Evolutionary conservation across 1,139 yeast species (phyloP).

Genomic region (Lizanozyma gosingica): DNA sequence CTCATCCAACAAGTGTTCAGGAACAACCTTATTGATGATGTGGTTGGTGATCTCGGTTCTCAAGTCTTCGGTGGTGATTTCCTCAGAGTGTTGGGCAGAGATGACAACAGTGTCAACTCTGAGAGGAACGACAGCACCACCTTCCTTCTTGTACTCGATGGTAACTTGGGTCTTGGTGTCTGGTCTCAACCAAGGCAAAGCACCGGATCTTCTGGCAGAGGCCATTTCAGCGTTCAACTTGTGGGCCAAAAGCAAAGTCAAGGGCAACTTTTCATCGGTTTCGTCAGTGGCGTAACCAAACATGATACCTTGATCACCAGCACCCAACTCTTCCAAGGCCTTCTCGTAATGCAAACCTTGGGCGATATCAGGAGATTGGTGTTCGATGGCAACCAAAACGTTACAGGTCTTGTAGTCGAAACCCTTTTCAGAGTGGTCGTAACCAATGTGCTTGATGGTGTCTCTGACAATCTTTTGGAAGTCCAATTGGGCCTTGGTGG

Average conservation of each 20-base stretch:
- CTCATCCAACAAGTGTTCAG: slow-evolving; percentile 83
- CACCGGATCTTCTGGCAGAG: slow-evolving; percentile 93
- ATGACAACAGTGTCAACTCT: slow-evolving; percentile 98
- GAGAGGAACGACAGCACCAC: slow-evolving; percentile 90
- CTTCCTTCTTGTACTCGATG: slow-evolving; percentile 86
- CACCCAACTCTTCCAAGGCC: slow-evolving; percentile 96
- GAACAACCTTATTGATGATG: slow-evolving; percentile 86
- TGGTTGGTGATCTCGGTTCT: slow-evolving; percentile 70
- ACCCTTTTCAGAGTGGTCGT: slow-evolving; percentile 93
- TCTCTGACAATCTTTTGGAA: slow-evolving; percentile 97
- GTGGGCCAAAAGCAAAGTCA: slow-evolving; percentile 90
- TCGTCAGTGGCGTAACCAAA: slow-evolving; percentile 99
- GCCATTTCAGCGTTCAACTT: slow-evolving; percentile 96
- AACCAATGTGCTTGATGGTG: slow-evolving; percentile 97
- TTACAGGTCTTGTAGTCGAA: slow-evolving; percentile 99
- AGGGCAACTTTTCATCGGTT: slow-evolving; percentile 94
- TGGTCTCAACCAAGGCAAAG: slow-evolving; percentile 95
- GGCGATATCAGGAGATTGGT: slow-evolving; percentile 98
- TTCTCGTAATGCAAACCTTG: slow-evolving; percentile 98
- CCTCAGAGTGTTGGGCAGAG: slow-evolving; percentile 97
- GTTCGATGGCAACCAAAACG: slow-evolving; percentile 97
- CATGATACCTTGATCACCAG: slow-evolving; percentile 99
- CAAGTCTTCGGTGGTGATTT: slow-evolving; percentile 85
- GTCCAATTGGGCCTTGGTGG: slow-evolving; percentile 92
- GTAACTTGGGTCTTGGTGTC: slow-evolving; percentile 99